Conservation (phyloP, 306 rosid genomes). For the Vigna radiata region DNA sequence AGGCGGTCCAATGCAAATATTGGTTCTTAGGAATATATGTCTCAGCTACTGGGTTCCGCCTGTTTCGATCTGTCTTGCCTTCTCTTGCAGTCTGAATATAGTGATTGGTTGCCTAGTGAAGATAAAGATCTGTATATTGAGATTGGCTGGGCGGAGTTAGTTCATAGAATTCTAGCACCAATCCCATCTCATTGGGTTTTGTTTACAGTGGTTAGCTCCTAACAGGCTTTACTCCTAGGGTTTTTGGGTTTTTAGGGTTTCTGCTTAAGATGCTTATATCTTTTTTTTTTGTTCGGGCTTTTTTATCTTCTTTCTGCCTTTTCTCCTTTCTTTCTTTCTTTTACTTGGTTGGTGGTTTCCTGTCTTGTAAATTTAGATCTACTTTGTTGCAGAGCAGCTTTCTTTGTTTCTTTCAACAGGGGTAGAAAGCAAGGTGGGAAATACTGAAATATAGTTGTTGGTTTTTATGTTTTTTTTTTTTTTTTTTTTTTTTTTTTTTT, state of each 20-base stretch:
- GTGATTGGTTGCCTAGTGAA: conserved; percentile 55
- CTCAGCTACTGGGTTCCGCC: conserved; percentile 58
- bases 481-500: conserved; percentile 26
- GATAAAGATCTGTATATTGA: conserved; percentile 51
- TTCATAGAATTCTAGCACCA: conserved; percentile 51
- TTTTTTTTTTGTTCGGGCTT: conserved; percentile 35
- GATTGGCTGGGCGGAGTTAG: conserved; percentile 58
- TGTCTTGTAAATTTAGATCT: conserved; percentile 78
- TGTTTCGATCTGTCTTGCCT: conserved; percentile 51
- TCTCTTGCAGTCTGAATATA: conserved; percentile 48
- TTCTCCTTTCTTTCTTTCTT: background rate
- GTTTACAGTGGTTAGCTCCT: conserved; percentile 70
- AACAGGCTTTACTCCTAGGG: conserved; percentile 72
- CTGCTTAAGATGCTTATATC: conserved; percentile 46
- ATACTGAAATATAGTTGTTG: conserved; percentile 75
- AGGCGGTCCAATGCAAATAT: conserved; percentile 57
- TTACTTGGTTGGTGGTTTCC: conserved; percentile 66
- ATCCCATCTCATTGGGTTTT: conserved; percentile 57
- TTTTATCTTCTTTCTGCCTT: background rate
- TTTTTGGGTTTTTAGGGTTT: conserved; percentile 69
- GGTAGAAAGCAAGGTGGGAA: conserved; percentile 88
- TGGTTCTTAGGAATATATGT: conserved; percentile 40
- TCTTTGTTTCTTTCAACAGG: conserved; percentile 64
- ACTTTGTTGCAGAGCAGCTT: conserved; percentile 60
- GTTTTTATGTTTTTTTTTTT: conserved; percentile 28